Evolutionary conservation across 2,329 filamentous ascomycete genomes (phyloP).

Genomic region (Claviceps cyperi): DNA sequence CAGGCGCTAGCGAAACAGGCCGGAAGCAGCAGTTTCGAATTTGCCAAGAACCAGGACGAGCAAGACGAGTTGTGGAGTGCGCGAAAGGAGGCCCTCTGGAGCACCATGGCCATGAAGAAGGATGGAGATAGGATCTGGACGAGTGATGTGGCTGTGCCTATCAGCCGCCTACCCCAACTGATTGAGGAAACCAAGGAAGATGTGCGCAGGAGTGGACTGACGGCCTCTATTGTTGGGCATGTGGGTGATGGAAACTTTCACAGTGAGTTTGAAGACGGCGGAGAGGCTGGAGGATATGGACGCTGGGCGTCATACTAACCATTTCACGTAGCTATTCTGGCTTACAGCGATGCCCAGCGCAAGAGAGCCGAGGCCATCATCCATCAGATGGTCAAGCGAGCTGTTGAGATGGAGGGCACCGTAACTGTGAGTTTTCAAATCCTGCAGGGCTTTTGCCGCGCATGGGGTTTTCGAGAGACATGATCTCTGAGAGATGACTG

Average conservation of each 20-base stretch:
- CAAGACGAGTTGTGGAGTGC: slow-evolving; percentile 70
- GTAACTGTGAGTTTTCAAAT: slow-evolving; percentile 39
- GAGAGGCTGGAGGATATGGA: background rate
- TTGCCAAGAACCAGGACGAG: slow-evolving; percentile 56
- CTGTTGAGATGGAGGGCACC: slow-evolving; percentile 72
- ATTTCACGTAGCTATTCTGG: slow-evolving; percentile 30
- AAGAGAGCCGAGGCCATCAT: slow-evolving; percentile 55
- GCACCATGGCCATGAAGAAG: slow-evolving; percentile 52
- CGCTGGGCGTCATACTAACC: background rate
- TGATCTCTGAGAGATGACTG: background rate
- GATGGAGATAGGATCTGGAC: slow-evolving; percentile 67
- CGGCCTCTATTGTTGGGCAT: slow-evolving; percentile 48
- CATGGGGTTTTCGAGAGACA: background rate
- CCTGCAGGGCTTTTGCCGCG: slow-evolving; percentile 9
- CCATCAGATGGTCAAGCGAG: slow-evolving; percentile 73
- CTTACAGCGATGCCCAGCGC: slow-evolving; percentile 53
- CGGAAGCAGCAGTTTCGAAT: slow-evolving; percentile 59
- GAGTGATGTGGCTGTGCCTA: slow-evolving; percentile 72
- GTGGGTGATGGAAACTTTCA: slow-evolving; percentile 74
- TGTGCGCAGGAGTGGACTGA: slow-evolving; percentile 27
- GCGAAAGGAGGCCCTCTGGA: slow-evolving; percentile 73
- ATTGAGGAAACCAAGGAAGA: slow-evolving; percentile 55
- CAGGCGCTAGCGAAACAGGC: slow-evolving; percentile 44
- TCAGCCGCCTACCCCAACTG: slow-evolving; percentile 56
- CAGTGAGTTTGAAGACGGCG: slow-evolving; percentile 19